These are phyloP conservation scores for Nakazawaea populi DNA, from an alignment of 805 yeast species.

Conservation along the genomic window DNA sequence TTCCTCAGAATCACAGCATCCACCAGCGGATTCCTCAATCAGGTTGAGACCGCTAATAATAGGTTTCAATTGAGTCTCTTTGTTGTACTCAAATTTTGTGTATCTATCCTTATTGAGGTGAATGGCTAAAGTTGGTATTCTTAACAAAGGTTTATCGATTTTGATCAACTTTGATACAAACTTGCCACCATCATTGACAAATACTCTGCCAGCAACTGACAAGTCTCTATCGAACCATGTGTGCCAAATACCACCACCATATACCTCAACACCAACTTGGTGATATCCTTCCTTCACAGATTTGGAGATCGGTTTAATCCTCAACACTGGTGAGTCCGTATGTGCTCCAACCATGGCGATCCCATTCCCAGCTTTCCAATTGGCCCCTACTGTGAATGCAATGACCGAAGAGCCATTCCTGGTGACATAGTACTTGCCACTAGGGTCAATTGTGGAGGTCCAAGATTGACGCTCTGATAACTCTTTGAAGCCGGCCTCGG, in stretches of 20 bases:
- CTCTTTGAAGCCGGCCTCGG: constrained; percentile 63
- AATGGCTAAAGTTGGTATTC: constrained; percentile 93
- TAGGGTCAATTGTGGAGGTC: constrained; percentile 47
- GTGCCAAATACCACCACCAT: constrained; percentile 96
- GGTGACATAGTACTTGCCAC: constrained; percentile 77
- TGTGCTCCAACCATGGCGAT: constrained; percentile 92
- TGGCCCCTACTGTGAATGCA: constrained; percentile 77
- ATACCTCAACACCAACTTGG: constrained; percentile 89
- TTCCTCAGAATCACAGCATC: constrained; percentile 45
- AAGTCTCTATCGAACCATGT: constrained; percentile 96
- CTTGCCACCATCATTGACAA: constrained; percentile 48
- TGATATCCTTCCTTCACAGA: constrained; percentile 65
- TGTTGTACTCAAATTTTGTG: constrained; percentile 79
- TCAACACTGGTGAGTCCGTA: constrained; percentile 87
- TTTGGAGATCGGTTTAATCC: constrained; percentile 84
- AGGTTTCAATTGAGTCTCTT: constrained; percentile 81
- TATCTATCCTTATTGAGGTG: constrained; percentile 79
- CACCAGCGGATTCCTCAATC: constrained; percentile 14
- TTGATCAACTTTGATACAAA: constrained; percentile 66
- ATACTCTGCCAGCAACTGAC: constrained; percentile 87
- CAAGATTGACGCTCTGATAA: constrained; percentile 68
- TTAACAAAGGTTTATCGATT: constrained; percentile 74
- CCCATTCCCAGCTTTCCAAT: constrained; percentile 73
- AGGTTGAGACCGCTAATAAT: constrained; percentile 61
- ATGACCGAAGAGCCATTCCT: constrained; percentile 85